Evolutionary conservation across 805 yeast species (phyloP), one percentile per base, ranked within the genome.

Genomic region (Schwanniomyces yamadae): DNA sequence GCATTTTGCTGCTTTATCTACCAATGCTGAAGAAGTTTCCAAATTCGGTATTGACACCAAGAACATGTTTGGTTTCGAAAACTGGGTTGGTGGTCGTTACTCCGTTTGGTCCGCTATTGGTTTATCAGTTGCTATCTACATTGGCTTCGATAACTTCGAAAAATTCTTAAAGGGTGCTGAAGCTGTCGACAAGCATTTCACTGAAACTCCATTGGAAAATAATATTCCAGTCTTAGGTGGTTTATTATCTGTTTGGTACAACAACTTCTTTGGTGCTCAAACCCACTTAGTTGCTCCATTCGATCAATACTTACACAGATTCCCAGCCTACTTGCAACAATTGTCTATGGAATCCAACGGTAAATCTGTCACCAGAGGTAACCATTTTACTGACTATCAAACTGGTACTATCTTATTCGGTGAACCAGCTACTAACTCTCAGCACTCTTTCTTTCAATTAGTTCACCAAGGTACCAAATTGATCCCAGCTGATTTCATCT

Each of bases 41-140:
- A 85, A 87, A 71, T 93, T 93, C 56, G 99, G 99, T 59, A 93
- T 93, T 52, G 98, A 93, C 73, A 80, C 96, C 61, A 84, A 80
- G 64, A 93, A 93, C 77, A 93, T 93, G 99, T 93, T 93, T 68
- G 98, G 95, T 46, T 93, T 93, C 57, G 96, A 90, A 66, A 83
- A 73, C 71, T 93, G 99, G 99, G 99, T 93, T 48, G 99, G 99
- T 59, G 99, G 99, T 61, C 84, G 99, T 69, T 93, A 93, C 82
- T 93, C 99, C n/a, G 99, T 93, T 44, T 93, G 99, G 99, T 86
- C 96, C 28, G 95, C 99, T 46, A 93, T 93, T 64, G 99, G 99
- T 44, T 79, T 93, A 53, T 86, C 96, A 19, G 91, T 93, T 46
- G 95, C 95, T 54, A 70, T 93, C 52, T 93, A 84, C 79, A 83